Percentiles rank a stretch among this genome's conserved stretches.
phyloP scores from a whole-genome alignment of 2,329 filamentous ascomycete species.

The Zymoseptoria ardabiliae region DNA sequence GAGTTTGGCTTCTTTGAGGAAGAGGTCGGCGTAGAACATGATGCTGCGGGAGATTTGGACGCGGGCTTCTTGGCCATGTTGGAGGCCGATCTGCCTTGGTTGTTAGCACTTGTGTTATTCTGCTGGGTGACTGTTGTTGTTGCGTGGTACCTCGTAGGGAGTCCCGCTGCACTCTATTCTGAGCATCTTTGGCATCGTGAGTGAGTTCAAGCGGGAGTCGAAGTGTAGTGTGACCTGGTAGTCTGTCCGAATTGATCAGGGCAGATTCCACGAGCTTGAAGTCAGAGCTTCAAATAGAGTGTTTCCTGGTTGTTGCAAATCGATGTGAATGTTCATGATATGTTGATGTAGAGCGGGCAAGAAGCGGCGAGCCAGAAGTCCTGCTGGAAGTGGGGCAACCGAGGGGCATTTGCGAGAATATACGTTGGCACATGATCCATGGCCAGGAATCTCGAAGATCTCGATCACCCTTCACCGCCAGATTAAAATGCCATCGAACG shows the following conservation, averaged over 20 bases:
- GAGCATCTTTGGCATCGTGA: conserved; percentile 28
- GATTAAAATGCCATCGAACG: background rate
- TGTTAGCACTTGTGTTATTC: background rate
- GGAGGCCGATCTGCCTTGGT: conserved; percentile 40
- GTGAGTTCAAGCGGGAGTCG: background rate
- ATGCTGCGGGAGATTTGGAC: conserved; percentile 38
- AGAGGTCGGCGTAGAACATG: conserved; percentile 42
- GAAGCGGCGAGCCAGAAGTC: background rate
- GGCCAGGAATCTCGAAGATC: background rate
- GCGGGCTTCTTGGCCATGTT: conserved; percentile 38
- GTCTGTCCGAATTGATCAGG: background rate
- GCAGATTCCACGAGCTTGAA: background rate
- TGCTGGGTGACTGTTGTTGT: background rate
- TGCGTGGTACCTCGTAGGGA: conserved; percentile 34
- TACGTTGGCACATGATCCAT: background rate
- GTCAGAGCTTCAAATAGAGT: background rate
- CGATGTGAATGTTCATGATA: background rate
- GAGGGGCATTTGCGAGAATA: background rate
- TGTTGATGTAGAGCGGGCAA: background rate
- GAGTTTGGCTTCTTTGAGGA: conserved; percentile 40
- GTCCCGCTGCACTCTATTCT: conserved; percentile 36
- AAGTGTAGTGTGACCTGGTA: background rate
- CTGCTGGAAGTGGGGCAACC: background rate
- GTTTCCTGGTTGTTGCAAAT: background rate
- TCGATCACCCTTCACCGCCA: background rate